Conservation (phyloP, 768 basidiomycete species). For the Mycena amicta region DNA sequence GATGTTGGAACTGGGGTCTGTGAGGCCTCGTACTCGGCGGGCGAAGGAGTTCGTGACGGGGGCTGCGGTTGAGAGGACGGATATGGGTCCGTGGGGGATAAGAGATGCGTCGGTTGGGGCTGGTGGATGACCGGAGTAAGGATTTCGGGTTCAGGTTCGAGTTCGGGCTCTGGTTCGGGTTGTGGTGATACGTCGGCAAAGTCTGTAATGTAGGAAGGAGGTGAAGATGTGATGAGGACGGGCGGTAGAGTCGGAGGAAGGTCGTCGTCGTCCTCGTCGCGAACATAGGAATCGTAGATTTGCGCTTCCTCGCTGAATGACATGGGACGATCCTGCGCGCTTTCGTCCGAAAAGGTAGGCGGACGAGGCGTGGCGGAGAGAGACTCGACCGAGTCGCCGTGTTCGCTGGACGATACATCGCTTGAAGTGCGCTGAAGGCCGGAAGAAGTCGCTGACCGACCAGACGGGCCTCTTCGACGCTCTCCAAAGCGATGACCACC, state of each 20-base stretch:
- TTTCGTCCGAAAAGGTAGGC: slow-evolving; percentile 54
- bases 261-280: slow-evolving; percentile 54
- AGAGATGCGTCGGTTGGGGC: slow-evolving; percentile 63
- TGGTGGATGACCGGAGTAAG: slow-evolving; percentile 58
- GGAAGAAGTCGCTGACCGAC: slow-evolving; percentile 28
- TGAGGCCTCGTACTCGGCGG: slow-evolving; percentile 39
- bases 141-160: slow-evolving; percentile 35
- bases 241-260: slow-evolving; percentile 27
- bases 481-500: slow-evolving; percentile 81
- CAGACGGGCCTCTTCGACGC: slow-evolving; percentile 39
- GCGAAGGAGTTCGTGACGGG: slow-evolving; percentile 64
- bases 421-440: slow-evolving; percentile 57
- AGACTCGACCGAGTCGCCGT: slow-evolving; percentile 53
- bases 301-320: slow-evolving; percentile 80
- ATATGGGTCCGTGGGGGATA: slow-evolving; percentile 43
- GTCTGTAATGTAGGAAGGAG: slow-evolving; percentile 20
- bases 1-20: slow-evolving; percentile 30
- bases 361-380: slow-evolving; percentile 37
- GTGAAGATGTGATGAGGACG: slow-evolving; percentile 34
- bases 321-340: slow-evolving; percentile 54
- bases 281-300: slow-evolving; percentile 83
- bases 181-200: slow-evolving; percentile 27
- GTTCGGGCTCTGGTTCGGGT: slow-evolving; percentile 27
- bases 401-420: slow-evolving; percentile 73
- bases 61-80: slow-evolving; percentile 35